A percentile compares a stretch with the other conserved stretches of the same genome.
These are phyloP conservation scores for Pythium rhizo-oryzae DNA, from an alignment of 352 stramenopile species.

Conservation along the genomic window DNA sequence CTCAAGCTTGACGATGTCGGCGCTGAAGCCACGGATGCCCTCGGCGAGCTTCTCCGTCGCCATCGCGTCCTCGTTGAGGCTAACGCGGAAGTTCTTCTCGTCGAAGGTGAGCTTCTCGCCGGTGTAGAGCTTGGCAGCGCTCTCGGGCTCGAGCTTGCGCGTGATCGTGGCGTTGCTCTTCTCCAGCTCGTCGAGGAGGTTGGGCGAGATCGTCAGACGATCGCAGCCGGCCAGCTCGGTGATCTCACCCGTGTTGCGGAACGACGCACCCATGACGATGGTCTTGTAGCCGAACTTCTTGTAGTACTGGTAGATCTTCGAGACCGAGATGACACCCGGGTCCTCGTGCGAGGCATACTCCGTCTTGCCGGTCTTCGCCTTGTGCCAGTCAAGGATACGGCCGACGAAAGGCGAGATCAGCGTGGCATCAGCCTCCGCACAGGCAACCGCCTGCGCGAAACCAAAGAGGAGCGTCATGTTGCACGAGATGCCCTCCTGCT, in stretches of 20 bases:
- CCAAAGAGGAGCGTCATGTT: conserved; percentile 99
- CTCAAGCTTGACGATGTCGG: conserved; percentile 99
- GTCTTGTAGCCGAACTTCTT: conserved; percentile 98
- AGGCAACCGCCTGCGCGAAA: conserved; percentile 95
- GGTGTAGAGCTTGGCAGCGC: conserved; percentile 64
- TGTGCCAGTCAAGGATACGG: conserved; percentile 98
- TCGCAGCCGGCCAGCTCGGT: conserved; percentile 96
- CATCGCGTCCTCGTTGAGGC: conserved; percentile 98
- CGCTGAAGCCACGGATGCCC: conserved; percentile 96
- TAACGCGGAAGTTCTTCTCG: conserved; percentile 97
- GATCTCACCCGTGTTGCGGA: conserved; percentile 98
- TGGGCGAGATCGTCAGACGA: conserved; percentile 97
- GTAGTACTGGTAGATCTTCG: conserved; percentile 99
- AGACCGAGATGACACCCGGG: conserved; percentile 96
- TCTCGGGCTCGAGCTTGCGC: conserved; percentile 88
- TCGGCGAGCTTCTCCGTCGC: conserved; percentile 97
- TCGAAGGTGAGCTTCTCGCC: conserved; percentile 83
- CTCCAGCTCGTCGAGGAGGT: conserved; percentile 93
- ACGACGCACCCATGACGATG: conserved; percentile 96
- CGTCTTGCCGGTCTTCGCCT: conserved; percentile 92
- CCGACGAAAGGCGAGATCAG: conserved; percentile 98
- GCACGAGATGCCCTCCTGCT: conserved; percentile 97
- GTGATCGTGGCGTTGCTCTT: conserved; percentile 68
- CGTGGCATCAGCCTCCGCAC: conserved; percentile 94
- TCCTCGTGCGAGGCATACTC: conserved; percentile 95